Evolutionary conservation across 2,329 filamentous ascomycete genomes (phyloP).

Genomic region (Penicillium italicum): DNA sequence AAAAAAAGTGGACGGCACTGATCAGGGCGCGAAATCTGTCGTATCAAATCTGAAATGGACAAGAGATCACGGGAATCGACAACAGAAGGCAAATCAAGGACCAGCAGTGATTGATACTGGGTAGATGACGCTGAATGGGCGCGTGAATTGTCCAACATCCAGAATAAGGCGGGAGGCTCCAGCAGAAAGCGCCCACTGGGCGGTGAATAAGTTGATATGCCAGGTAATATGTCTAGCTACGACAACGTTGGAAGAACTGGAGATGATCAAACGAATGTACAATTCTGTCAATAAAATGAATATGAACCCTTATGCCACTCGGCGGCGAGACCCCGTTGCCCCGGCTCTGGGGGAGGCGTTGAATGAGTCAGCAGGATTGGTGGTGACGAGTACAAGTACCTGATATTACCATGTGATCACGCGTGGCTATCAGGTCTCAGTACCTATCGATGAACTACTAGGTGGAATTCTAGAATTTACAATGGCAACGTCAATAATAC

Average conservation of each 20-base stretch:
- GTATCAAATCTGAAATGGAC: not conserved
- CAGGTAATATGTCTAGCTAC: not conserved
- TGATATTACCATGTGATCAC: not conserved
- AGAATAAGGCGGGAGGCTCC: constrained; percentile 5
- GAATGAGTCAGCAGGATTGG: constrained; percentile 1
- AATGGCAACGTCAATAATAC: not conserved
- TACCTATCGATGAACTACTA: not conserved
- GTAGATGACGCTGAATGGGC: constrained; percentile 16
- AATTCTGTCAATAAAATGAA: not conserved
- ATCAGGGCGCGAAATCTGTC: not conserved
- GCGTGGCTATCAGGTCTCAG: not conserved
- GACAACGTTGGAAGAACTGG: not conserved
- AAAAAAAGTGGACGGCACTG: not conserved
- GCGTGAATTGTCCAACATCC: constrained; percentile 18
- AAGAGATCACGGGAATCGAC: not conserved
- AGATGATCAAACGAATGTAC: not conserved
- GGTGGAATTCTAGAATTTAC: not conserved
- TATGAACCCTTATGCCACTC: not conserved
- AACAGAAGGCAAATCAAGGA: constrained; percentile 2
- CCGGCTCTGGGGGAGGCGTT: not conserved
- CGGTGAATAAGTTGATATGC: constrained; percentile 2
- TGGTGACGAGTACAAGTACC: not conserved
- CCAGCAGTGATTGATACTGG: constrained; percentile 9
- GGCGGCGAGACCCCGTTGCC: not conserved
- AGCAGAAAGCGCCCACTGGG: constrained; percentile 3